Percentiles rank a stretch among this genome's conserved stretches.
phyloP scores from a whole-genome alignment of 495 filamentous ascomycete species.

The Penicillium angulare region DNA sequence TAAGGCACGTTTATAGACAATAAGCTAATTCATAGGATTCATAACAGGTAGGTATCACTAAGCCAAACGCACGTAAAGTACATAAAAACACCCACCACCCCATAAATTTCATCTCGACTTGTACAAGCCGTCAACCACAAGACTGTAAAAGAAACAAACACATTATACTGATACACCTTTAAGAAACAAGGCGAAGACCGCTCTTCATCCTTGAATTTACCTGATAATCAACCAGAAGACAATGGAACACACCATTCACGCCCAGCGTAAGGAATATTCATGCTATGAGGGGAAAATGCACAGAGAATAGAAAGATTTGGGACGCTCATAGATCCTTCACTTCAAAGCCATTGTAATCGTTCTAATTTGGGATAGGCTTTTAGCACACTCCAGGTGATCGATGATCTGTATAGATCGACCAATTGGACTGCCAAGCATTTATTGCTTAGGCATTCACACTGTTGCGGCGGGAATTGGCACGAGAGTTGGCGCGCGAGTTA shows the following conservation, averaged over 20 bases:
- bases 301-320: not conserved
- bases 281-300: not conserved
- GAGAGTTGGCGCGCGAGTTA: slow-evolving; percentile 35
- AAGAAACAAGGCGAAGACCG: too few species aligned
- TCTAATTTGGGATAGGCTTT: not conserved
- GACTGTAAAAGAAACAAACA: too few species aligned
- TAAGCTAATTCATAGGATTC: not conserved
- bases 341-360: not conserved
- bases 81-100: not conserved
- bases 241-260: not conserved
- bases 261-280: not conserved
- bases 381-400: too few species aligned
- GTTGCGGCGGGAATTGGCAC: slow-evolving; percentile 39
- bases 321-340: slow-evolving; percentile 8
- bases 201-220: too few species aligned
- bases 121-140: not conserved
- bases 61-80: not conserved
- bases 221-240: not conserved
- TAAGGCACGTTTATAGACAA: not conserved
- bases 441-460: slow-evolving; percentile 15
- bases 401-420: too few species aligned
- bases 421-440: too few species aligned
- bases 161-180: too few species aligned
- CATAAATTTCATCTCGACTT: not conserved
- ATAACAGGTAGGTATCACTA: not conserved